A percentile compares a stretch with the other conserved stretches of the same genome.
These are phyloP conservation scores for Taphrina populina DNA, from an alignment of 1,139 yeast species.

Conservation along the genomic window DNA sequence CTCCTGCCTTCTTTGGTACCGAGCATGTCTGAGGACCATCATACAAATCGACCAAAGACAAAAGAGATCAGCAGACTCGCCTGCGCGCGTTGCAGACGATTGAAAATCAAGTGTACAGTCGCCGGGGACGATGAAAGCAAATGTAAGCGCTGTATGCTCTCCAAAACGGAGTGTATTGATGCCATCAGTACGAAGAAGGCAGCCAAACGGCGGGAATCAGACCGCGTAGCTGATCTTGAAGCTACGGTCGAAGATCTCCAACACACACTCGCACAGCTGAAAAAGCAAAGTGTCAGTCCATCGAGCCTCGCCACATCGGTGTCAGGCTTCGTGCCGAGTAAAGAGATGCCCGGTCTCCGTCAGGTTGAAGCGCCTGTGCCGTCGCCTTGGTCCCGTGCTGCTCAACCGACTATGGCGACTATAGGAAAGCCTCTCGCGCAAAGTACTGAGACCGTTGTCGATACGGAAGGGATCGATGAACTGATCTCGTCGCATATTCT, in stretches of 20 bases:
- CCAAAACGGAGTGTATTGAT: slow-evolving; percentile 4
- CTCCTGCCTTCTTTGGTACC: too few relatives aligned
- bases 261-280: slow-evolving; percentile 3
- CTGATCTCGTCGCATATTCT: slow-evolving; percentile 3
- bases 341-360: slow-evolving; percentile 1
- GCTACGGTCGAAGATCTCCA: slow-evolving; percentile 8
- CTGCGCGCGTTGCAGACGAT: slow-evolving; percentile 11
- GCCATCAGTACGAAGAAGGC: slow-evolving; percentile 6
- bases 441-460: neutral
- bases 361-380: neutral
- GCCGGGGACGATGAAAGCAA: neutral
- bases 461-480: slow-evolving; percentile 6
- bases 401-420: neutral
- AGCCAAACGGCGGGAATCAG: slow-evolving; percentile 1
- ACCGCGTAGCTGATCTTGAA: slow-evolving; percentile 12
- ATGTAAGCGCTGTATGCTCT: slow-evolving; percentile 6
- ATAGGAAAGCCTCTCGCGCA: neutral
- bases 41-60: too few relatives aligned
- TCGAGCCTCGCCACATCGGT: neutral
- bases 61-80: slow-evolving; percentile 5
- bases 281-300: neutral
- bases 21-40: too few relatives aligned
- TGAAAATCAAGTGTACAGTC: slow-evolving; percentile 8
- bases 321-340: neutral
- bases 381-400: neutral